Base-by-base conservation (phyloP, 495 filamentous ascomycete species). In the Talaromyces stipitatus region DNA sequence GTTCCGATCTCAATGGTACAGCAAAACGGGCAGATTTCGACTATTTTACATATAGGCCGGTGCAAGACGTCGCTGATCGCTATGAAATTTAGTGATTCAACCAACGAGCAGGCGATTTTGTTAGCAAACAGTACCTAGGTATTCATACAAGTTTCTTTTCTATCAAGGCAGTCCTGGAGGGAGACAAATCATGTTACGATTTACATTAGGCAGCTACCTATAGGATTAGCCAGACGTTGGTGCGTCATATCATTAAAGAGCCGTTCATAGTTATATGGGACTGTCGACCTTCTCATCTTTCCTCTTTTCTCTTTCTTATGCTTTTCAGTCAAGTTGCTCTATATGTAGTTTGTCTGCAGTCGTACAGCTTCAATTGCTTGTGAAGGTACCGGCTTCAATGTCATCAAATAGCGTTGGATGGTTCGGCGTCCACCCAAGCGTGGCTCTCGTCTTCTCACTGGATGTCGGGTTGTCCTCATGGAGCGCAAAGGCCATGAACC, bases 371-470 rank as follows among this genome's bases (percentile, higher is more conserved):
- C 10, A 10, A 8, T 48, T 23, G 24, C 11, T 48, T 5, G 2
- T 23, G 23, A 48, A 48, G 24, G 3, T 7, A 14, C 69, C 69
- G 28, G 58, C 59, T 6, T 61, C 28, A 26, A 78, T 58, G 66
- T 78, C 77, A 33, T 60, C 67, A 29, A 79, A 55, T 43, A 80
- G 46, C 2, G 55, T 61, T 9, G 59, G 64, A 1, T 62, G 57
- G 11, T 54, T 54, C 3, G 69, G 67, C 3, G 47, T 61, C 77
- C 77, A 81, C 0, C 68, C 75, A 36, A 80, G 60, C 60, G 61
- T 16, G 41, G 70, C 61, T 50, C 63, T 59, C 16, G 77, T 77
- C 65, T 69, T 73, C 50, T 62, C 58, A 55, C 72, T 78, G 2
- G 72, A 76, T 10, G 67, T 55, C 0, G 69, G 68, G 54, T 75